A percentile compares a stretch with the other conserved stretches of the same genome.
These are phyloP conservation scores for Rhizomucor pusillus DNA, from an alignment of 371 early-diverging fungal species.

Conservation along the genomic window DNA sequence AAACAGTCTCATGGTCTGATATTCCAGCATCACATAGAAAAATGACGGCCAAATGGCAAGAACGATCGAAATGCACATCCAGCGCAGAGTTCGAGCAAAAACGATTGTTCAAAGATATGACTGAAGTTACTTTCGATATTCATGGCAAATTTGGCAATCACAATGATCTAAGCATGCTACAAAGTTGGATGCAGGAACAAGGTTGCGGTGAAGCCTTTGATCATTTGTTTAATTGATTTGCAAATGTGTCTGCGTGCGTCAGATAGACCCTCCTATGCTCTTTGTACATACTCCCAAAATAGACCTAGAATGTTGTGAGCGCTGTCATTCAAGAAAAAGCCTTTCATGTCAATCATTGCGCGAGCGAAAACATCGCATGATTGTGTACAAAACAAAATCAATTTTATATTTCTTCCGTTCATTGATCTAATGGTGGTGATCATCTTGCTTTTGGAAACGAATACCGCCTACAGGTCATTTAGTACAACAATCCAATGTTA, in stretches of 20 bases:
- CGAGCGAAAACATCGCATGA: background rate
- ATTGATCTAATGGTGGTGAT: conserved; percentile 12
- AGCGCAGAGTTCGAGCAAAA: conserved; percentile 11
- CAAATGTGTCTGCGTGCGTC: background rate
- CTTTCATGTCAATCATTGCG: no score
- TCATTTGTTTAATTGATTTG: conserved; percentile 33
- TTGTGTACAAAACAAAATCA: background rate
- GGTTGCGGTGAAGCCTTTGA: conserved; percentile 37
- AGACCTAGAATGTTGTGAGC: no score
- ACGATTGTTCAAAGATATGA: conserved; percentile 31
- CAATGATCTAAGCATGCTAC: conserved; percentile 29
- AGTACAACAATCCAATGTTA: background rate
- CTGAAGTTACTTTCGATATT: conserved; percentile 37
- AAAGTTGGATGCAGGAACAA: conserved; percentile 35
- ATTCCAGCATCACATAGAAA: conserved; percentile 38
- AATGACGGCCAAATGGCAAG: conserved; percentile 40
- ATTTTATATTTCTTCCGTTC: background rate
- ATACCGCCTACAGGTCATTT: conserved; percentile 58
- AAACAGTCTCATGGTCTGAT: conserved; percentile 41
- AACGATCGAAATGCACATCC: conserved; percentile 15
- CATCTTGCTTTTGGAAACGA: conserved; percentile 68
- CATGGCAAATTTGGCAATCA: conserved; percentile 38
- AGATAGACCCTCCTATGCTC: no score
- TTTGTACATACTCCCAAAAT: no score
- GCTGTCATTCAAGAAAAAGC: no score